These are phyloP conservation scores for Hypomyces rosellus DNA, from an alignment of 2,329 filamentous ascomycete genomes.

Conservation along the genomic window DNA sequence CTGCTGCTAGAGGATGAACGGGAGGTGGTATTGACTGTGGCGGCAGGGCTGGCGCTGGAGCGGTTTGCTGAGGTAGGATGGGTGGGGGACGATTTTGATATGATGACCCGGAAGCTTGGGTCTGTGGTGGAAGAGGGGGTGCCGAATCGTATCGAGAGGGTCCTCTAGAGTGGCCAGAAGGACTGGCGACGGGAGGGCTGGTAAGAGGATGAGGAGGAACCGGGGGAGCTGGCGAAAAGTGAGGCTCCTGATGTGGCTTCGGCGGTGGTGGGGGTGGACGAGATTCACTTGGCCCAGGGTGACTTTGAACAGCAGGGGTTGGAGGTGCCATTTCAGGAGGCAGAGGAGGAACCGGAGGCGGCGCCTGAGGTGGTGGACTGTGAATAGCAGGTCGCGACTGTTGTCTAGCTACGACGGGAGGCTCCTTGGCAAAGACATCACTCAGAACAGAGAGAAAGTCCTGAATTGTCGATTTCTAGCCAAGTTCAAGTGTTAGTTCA, in stretches of 20 bases:
- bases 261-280: conserved; percentile 48
- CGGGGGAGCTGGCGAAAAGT: conserved; percentile 19
- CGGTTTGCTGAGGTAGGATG: not conserved
- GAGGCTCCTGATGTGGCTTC: conserved; percentile 25
- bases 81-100: not conserved
- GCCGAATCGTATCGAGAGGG: conserved; percentile 42
- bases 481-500: conserved; percentile 19
- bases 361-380: conserved; percentile 30
- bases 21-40: not conserved
- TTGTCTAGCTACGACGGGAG: conserved; percentile 75
- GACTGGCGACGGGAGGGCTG: conserved; percentile 12
- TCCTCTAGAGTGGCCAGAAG: conserved; percentile 14
- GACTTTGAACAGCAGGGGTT: conserved; percentile 30
- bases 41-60: not conserved
- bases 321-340: conserved; percentile 54
- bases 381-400: conserved; percentile 37
- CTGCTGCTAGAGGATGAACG: not conserved
- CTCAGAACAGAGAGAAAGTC: conserved; percentile 78
- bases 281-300: conserved; percentile 26
- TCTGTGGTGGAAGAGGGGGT: conserved; percentile 37
- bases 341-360: conserved; percentile 65
- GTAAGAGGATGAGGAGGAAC: conserved; percentile 21
- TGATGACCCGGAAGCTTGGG: conserved; percentile 4
- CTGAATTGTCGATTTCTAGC: conserved; percentile 70
- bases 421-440: conserved; percentile 90